Evolutionary conservation across 2,329 filamentous ascomycete genomes (phyloP).

Genomic region (Aphanocladium album): DNA sequence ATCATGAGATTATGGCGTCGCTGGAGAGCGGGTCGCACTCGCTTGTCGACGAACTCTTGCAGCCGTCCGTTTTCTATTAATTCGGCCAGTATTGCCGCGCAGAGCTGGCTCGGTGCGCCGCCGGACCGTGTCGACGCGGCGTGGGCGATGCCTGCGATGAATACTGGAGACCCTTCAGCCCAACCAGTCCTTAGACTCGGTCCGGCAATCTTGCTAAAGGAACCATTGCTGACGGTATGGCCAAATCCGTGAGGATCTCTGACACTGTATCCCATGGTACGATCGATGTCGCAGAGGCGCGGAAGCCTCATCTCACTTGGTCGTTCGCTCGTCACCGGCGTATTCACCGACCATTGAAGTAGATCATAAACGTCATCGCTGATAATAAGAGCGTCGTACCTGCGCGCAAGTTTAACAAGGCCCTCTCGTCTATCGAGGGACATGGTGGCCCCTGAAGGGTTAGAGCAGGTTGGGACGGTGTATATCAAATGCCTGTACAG

Average conservation of each 20-base stretch:
- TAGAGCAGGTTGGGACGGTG: constrained; percentile 80
- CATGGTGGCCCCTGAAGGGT: constrained; percentile 83
- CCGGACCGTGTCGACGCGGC: constrained; percentile 52
- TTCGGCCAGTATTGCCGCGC: constrained; percentile 45
- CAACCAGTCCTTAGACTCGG: constrained; percentile 85
- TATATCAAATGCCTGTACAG: constrained; percentile 87
- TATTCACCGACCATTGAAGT: constrained; percentile 65
- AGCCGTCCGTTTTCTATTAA: constrained; percentile 41
- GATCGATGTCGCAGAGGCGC: constrained; percentile 76
- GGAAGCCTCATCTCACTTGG: constrained; percentile 54
- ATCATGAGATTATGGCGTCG: constrained; percentile 48
- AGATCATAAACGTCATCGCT: constrained; percentile 94
- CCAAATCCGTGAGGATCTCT: constrained; percentile 57
- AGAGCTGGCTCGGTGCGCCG: constrained; percentile 52
- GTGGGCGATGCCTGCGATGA: constrained; percentile 45
- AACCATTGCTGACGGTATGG: constrained; percentile 77
- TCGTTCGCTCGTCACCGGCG: constrained; percentile 25
- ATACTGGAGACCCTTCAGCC: constrained; percentile 63
- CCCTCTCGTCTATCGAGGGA: constrained; percentile 60
- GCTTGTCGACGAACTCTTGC: constrained; percentile 36
- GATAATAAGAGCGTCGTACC: constrained; percentile 76
- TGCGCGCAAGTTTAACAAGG: constrained; percentile 71
- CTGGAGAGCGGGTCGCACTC: constrained; percentile 41
- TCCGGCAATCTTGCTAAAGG: constrained; percentile 80
- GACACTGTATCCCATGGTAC: constrained; percentile 51